These are phyloP conservation scores for Talaromyces sp. DNA, from an alignment of 2,329 filamentous ascomycete species.

Conservation along the genomic window DNA sequence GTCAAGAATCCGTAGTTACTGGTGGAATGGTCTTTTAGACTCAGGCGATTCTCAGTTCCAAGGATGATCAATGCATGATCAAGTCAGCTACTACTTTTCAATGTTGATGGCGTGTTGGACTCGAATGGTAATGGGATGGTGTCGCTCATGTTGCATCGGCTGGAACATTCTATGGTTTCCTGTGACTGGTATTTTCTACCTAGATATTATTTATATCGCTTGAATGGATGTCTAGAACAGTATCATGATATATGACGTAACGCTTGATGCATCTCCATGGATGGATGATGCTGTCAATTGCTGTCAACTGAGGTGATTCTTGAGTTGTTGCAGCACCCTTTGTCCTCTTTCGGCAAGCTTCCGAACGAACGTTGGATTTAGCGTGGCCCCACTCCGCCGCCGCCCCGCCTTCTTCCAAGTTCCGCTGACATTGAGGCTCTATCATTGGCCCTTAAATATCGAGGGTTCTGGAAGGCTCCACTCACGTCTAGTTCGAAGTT, in stretches of 20 bases:
- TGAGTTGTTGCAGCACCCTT: background rate
- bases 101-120: background rate
- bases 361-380: background rate
- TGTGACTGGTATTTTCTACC: background rate
- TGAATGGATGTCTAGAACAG: too few species aligned
- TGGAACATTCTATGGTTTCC: too few species aligned
- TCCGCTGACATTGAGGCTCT: too few species aligned
- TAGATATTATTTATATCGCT: too few species aligned
- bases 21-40: background rate
- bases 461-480: conserved; percentile 14
- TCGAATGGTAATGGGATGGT: background rate
- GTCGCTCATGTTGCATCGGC: background rate
- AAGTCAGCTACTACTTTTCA: background rate
- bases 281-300: too few species aligned
- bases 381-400: conserved; percentile 1
- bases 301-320: too few species aligned
- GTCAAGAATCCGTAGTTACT: background rate
- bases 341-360: conserved; percentile 1
- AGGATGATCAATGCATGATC: too few species aligned
- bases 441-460: too few species aligned
- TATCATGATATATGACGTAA: too few species aligned
- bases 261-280: too few species aligned
- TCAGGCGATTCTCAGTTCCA: too few species aligned
- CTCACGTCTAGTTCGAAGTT: background rate
- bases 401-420: too few species aligned